A percentile compares a stretch with the other conserved stretches of the same genome.
Conservation (phyloP, 192 early-diverging fungal genomes). For the Entomortierella parvispora region DNA sequence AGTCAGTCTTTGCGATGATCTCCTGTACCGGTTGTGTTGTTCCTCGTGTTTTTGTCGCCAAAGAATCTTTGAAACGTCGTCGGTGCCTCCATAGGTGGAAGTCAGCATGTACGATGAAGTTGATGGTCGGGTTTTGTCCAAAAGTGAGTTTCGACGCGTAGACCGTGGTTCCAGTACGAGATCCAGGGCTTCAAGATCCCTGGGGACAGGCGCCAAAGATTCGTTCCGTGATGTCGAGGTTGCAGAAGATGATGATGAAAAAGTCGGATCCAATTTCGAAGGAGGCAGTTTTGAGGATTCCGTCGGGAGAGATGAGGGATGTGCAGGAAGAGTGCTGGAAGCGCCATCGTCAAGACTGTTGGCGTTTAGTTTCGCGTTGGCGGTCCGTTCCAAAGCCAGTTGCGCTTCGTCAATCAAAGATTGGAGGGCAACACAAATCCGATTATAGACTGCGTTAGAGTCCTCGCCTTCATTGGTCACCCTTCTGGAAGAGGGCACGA, state of each 20-base stretch:
- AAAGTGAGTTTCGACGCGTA: conserved; percentile 1
- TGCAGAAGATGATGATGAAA: too few species aligned
- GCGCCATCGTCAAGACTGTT: background rate
- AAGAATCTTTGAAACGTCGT: conserved; percentile 35
- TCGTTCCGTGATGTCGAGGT: too few species aligned
- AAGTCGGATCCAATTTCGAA: too few species aligned
- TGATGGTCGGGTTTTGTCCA: background rate
- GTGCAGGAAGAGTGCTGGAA: background rate
- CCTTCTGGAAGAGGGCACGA: too few species aligned
- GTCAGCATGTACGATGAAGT: background rate
- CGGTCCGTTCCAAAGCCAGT: conserved; percentile 20
- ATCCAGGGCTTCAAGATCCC: background rate
- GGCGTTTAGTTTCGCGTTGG: background rate
- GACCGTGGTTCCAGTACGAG: background rate
- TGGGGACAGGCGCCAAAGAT: too few species aligned
- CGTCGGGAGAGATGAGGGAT: too few species aligned
- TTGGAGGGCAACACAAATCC: conserved; percentile 43
- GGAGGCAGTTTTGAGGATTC: too few species aligned
- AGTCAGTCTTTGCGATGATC: conserved; percentile 32
- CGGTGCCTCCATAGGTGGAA: conserved; percentile 23
- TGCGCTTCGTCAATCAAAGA: conserved; percentile 38
- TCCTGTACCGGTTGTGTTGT: conserved; percentile 47
- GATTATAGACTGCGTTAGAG: conserved; percentile 40
- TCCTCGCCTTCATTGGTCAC: conserved; percentile 17
- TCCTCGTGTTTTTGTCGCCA: conserved; percentile 51